Conservation (phyloP, 2,329 filamentous ascomycete species). For the Graphium sp. region DNA sequence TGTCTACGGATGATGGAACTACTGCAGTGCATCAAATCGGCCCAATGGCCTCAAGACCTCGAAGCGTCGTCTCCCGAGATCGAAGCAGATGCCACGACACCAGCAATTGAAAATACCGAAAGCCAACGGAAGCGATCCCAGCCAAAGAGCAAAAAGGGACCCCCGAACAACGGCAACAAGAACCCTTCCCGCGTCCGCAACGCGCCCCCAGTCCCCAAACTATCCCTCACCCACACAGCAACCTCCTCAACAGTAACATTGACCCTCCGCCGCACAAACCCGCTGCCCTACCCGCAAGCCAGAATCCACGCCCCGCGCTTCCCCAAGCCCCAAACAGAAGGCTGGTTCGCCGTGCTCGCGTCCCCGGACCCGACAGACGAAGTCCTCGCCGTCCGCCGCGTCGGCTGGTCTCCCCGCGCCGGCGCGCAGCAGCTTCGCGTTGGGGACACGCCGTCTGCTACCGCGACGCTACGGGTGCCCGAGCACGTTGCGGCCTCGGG, state of each 20-base stretch:
- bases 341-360: constrained; percentile 73
- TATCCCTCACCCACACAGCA: constrained; percentile 38
- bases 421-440: neutral
- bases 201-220: constrained; percentile 50
- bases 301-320: constrained; percentile 78
- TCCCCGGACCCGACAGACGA: constrained; percentile 53
- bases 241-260: constrained; percentile 35
- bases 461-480: constrained; percentile 43
- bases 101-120: constrained; percentile 4
- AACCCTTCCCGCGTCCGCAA: constrained; percentile 42
- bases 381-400: constrained; percentile 70
- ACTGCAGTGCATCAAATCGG: constrained; percentile 83
- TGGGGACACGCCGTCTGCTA: constrained; percentile 28
- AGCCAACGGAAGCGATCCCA: constrained; percentile 17
- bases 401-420: constrained; percentile 45
- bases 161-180: constrained; percentile 24
- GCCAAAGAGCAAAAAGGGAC: constrained; percentile 31
- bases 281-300: constrained; percentile 44
- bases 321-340: constrained; percentile 87
- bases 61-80: constrained; percentile 44
- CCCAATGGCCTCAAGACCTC: constrained; percentile 74
- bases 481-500: constrained; percentile 21
- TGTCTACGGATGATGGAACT: constrained; percentile 69
- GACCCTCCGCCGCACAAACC: constrained; percentile 49
- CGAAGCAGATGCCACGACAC: constrained; percentile 20